Conservation (phyloP, 768 basidiomycete species). For the Saitozyma sp. region DNA sequence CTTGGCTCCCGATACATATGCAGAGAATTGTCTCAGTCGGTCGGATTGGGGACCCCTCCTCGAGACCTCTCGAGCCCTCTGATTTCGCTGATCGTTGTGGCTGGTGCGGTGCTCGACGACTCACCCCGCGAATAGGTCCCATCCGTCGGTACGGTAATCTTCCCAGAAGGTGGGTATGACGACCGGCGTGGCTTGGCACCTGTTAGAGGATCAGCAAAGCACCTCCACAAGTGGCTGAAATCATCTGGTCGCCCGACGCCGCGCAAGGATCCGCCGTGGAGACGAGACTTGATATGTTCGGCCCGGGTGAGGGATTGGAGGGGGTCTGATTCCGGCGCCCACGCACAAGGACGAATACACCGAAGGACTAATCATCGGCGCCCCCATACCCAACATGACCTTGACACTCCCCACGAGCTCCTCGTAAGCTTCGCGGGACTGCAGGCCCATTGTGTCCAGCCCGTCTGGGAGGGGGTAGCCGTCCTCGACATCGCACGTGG, state of each 20-base stretch:
- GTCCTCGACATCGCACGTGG: slow-evolving; percentile 34
- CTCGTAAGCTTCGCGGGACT: slow-evolving; percentile 33
- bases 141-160: slow-evolving; percentile 30
- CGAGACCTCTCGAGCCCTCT: too few relatives aligned
- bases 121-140: slow-evolving; percentile 37
- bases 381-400: slow-evolving; percentile 46
- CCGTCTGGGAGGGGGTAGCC: slow-evolving; percentile 44
- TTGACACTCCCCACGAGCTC: slow-evolving; percentile 38
- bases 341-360: slow-evolving; percentile 50
- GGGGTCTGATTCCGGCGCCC: background rate
- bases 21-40: too few relatives aligned
- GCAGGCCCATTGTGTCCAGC: slow-evolving; percentile 28
- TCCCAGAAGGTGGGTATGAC: slow-evolving; percentile 42
- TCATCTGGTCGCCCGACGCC: too few relatives aligned
- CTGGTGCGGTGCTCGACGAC: slow-evolving; percentile 7
- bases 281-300: too few relatives aligned
- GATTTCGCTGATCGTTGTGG: too few relatives aligned
- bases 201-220: slow-evolving; percentile 9
- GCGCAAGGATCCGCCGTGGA: too few relatives aligned
- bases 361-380: slow-evolving; percentile 45
- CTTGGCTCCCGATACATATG: background rate
- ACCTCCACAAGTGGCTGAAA: background rate
- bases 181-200: slow-evolving; percentile 50
- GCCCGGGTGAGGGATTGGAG: background rate
- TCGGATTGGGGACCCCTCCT: too few relatives aligned